These are phyloP conservation scores for Plenodomus biglobosus DNA, from an alignment of 2,329 filamentous ascomycete species.

Conservation along the genomic window DNA sequence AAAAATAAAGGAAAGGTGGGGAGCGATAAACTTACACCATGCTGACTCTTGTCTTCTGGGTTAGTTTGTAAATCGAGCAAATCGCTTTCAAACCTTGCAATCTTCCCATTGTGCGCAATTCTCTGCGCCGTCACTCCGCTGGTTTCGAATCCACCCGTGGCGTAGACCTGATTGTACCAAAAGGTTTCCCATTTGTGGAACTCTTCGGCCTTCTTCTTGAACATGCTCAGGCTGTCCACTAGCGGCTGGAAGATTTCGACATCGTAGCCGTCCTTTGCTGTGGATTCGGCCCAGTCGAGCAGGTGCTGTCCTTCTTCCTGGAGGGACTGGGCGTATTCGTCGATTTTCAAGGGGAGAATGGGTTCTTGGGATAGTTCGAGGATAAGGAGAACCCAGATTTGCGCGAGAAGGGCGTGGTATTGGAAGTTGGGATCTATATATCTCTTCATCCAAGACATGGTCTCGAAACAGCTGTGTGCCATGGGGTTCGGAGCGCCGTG, in stretches of 20 bases:
- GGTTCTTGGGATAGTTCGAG: conserved; percentile 81
- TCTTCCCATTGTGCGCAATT: conserved; percentile 74
- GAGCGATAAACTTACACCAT: conserved; percentile 71
- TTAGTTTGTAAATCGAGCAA: conserved; percentile 74
- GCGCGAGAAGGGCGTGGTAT: conserved; percentile 77
- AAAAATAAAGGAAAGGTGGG: no score
- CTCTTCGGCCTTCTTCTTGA: conserved; percentile 61
- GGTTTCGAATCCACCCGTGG: conserved; percentile 74
- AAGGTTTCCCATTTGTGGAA: conserved; percentile 76
- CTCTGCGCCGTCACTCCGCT: conserved; percentile 66
- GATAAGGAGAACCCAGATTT: conserved; percentile 79
- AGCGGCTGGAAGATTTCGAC: conserved; percentile 61
- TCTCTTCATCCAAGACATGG: conserved; percentile 78
- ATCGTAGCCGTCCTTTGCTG: conserved; percentile 39
- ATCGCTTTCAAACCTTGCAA: conserved; percentile 79
- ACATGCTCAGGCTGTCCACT: conserved; percentile 61
- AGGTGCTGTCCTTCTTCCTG: conserved; percentile 67
- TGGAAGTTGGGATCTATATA: conserved; percentile 79
- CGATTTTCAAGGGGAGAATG: conserved; percentile 79
- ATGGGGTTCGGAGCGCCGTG: conserved; percentile 58
- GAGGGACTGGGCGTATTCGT: conserved; percentile 69
- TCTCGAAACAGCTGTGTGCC: conserved; percentile 85
- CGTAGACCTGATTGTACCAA: conserved; percentile 74
- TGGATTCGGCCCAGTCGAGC: conserved; percentile 62
- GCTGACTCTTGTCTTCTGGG: conserved; percentile 30